phyloP scores from a whole-genome alignment of 2,329 filamentous ascomycete species.

The Epichloe bromicola region DNA sequence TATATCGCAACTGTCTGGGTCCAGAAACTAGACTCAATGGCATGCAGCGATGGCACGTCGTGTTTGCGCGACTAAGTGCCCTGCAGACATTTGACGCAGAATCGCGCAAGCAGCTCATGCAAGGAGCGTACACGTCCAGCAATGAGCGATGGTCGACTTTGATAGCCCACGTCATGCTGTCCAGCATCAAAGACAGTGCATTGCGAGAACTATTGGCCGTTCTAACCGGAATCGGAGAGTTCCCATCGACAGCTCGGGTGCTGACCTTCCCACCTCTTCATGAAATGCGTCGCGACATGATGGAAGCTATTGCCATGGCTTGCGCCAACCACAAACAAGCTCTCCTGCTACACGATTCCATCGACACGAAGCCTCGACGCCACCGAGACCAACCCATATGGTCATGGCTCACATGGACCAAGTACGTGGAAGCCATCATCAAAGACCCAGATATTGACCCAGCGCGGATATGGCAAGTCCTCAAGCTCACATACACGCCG shows the following conservation, averaged over 20 bases:
- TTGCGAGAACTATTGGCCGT: constrained; percentile 9
- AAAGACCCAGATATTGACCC: constrained; percentile 15
- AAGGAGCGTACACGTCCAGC: constrained; percentile 5
- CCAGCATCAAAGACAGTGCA: not conserved
- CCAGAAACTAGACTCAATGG: constrained; percentile 1
- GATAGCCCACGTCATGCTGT: constrained; percentile 6
- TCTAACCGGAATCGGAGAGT: constrained; percentile 8
- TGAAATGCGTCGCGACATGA: constrained; percentile 3
- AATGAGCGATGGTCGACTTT: constrained; percentile 11
- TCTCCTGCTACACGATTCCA: constrained; percentile 11
- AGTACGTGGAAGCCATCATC: constrained; percentile 20
- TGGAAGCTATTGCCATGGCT: constrained; percentile 9
- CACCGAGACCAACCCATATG: constrained; percentile 9
- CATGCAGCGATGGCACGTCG: constrained; percentile 13
- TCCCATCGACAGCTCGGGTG: constrained; percentile 4
- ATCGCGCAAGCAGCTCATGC: constrained; percentile 4
- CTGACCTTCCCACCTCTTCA: constrained; percentile 5
- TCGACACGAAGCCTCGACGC: constrained; percentile 3
- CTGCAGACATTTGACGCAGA: constrained; percentile 2
- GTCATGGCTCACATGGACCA: constrained; percentile 21
- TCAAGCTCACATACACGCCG: constrained; percentile 10
- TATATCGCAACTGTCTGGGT: constrained; percentile 2
- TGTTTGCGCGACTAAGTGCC: constrained; percentile 8
- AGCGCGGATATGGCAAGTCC: constrained; percentile 15
- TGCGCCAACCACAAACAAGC: constrained; percentile 15